Conservation (phyloP, 768 basidiomycete species). For the Asterophora lycoperdoides region DNA sequence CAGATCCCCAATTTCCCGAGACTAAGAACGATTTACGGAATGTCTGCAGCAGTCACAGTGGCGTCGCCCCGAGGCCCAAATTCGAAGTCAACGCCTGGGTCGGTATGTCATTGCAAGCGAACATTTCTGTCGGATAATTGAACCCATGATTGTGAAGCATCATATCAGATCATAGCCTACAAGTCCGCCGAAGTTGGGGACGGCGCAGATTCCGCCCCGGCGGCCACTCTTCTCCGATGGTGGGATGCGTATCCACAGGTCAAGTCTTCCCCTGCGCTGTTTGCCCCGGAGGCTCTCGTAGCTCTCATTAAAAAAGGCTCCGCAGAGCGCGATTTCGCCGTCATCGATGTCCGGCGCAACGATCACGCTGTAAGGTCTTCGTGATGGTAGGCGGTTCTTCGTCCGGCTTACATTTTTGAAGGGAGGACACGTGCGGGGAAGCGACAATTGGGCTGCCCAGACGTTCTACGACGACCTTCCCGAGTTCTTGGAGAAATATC, state of each 20-base stretch:
- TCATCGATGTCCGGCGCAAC: constrained; percentile 47
- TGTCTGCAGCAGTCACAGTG: constrained; percentile 22
- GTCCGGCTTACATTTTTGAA: constrained; percentile 15
- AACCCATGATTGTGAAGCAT: too few species aligned
- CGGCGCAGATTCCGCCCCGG: not conserved
- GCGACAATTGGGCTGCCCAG: constrained; percentile 45
- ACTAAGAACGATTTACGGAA: constrained; percentile 39
- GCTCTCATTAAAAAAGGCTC: constrained; percentile 23
- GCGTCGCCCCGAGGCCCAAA: constrained; percentile 2
- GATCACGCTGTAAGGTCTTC: constrained; percentile 40
- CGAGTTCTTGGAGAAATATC: constrained; percentile 37
- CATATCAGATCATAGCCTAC: constrained; percentile 43
- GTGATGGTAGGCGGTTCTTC: not conserved
- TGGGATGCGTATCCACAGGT: constrained; percentile 51
- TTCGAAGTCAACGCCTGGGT: constrained; percentile 43
- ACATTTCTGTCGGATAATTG: not conserved
- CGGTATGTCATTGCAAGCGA: constrained; percentile 26
- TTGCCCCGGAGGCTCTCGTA: constrained; percentile 37
- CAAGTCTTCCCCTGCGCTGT: constrained; percentile 25
- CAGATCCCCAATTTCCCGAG: constrained; percentile 39
- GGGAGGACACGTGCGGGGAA: constrained; percentile 53
- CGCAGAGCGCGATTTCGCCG: constrained; percentile 27
- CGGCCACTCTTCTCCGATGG: constrained; percentile 39
- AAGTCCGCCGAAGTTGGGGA: constrained; percentile 25
- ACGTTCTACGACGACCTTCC: constrained; percentile 45